Evolutionary conservation across 148 eudicot species (phyloP).

Genomic region (Camellia granthamiana): DNA sequence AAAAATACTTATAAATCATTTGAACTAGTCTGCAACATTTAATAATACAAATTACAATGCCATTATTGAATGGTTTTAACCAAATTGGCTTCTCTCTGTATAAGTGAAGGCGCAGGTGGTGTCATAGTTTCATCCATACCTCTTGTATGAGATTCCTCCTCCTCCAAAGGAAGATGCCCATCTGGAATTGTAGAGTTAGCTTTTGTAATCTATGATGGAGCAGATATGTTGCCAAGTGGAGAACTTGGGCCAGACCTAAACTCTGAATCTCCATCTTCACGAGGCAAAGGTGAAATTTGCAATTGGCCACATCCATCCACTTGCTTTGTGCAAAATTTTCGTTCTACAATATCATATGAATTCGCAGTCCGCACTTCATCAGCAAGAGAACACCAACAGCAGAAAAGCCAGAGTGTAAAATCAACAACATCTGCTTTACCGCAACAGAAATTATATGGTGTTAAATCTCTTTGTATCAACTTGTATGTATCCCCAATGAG

Average conservation of each 20-base stretch:
- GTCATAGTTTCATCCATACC: slow-evolving; percentile 29
- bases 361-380: slow-evolving; percentile 91
- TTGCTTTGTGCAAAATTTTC: slow-evolving; percentile 52
- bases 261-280: slow-evolving; percentile 37
- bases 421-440: slow-evolving; percentile 65
- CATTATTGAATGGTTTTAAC: background rate
- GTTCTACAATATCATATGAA: slow-evolving; percentile 64
- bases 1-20: slow-evolving; percentile 5
- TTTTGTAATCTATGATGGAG: slow-evolving; percentile 21
- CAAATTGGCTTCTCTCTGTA: slow-evolving; percentile 30
- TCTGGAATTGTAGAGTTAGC: slow-evolving; percentile 36
- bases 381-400: slow-evolving; percentile 98
- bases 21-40: background rate
- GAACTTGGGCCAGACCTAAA: slow-evolving; percentile 46
- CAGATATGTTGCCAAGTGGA: slow-evolving; percentile 33
- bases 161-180: slow-evolving; percentile 27
- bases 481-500: too few species aligned
- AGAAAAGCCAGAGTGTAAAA: slow-evolving; percentile 76
- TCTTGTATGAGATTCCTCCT: slow-evolving; percentile 25
- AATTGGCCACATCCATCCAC: slow-evolving; percentile 27
- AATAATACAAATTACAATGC: background rate
- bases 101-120: slow-evolving; percentile 33
- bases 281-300: slow-evolving; percentile 36
- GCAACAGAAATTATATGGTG: slow-evolving; percentile 52
- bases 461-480: slow-evolving; percentile 41